Base-by-base conservation (phyloP, 305 asterid genomes). In the Fraxinus ornus region DNA sequence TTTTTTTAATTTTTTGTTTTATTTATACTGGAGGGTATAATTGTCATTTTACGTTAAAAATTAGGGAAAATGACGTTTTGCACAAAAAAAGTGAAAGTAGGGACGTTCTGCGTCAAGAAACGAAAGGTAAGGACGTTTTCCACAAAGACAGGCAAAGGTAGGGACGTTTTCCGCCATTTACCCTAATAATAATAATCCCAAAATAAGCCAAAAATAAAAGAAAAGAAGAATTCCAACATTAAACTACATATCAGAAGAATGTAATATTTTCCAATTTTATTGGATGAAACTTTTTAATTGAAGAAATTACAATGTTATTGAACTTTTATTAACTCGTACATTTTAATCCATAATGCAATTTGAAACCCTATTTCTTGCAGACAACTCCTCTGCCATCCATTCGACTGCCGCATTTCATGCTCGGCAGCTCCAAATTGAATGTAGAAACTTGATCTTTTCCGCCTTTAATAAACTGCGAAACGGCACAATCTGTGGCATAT, bases 401-500 rank as follows among this genome's bases (percentile, higher is more conserved):
- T 12, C 87, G 87, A 1, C 85, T 81, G 26, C 78, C 82, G 24
- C 93, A 90, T 47, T 81, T 81, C 87, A 89, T 80, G 85, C 73
- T 83, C 2, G 91, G 91, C 3, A 86, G 78, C 86, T 89, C 87
- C 66, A 86, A 75, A 68, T 52, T 64, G 13, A 64, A 3, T 28
- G 33, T 73, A 22, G 77, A 75, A 30, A 5, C 47, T n/a, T 21
- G 2, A 71, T 78, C 49, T 9, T 35, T 73, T 64, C 84, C 85
- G 3, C 37, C 33, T 21, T 12, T 55, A 30, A 22, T 62, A 8
- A 88, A 88, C 68, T 81, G 79, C 0, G 90, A 82, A 0, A 87
- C 91, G 1, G 83, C 75, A 55, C 94, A 93, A 85, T 35, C 93
- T 0, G 89, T 32, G 0, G 85, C 86, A 70, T 86, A 91, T 12